phyloP scores from a whole-genome alignment of 2,329 filamentous ascomycete species.

The Sclerotinia spermophila region DNA sequence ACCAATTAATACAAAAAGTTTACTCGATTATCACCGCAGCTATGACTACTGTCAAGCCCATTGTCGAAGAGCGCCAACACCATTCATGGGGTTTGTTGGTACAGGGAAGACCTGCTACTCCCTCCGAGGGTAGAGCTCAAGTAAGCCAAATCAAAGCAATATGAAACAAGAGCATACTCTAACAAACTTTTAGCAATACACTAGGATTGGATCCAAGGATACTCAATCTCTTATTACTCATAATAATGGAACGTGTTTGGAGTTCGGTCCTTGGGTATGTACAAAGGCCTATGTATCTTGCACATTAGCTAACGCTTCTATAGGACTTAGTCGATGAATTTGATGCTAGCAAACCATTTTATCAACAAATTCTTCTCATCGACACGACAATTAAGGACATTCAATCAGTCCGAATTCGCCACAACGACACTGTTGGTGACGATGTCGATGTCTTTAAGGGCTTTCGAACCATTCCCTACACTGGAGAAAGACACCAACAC shows the following conservation, averaged over 20 bases:
- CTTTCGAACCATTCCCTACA: slow-evolving; percentile 12
- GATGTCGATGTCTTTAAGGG: slow-evolving; percentile 3
- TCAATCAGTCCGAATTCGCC: slow-evolving; percentile 18
- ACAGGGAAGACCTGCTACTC: slow-evolving; percentile 31
- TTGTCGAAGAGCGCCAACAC: background rate
- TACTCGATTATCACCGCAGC: no score
- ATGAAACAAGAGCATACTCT: background rate
- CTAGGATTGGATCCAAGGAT: slow-evolving; percentile 6
- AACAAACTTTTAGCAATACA: slow-evolving; percentile 11
- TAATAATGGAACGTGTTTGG: slow-evolving; percentile 17
- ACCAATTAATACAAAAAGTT: background rate
- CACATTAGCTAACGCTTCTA: slow-evolving; percentile 12
- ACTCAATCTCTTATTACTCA: slow-evolving; percentile 8
- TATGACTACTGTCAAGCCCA: slow-evolving; percentile 17
- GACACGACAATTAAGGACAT: slow-evolving; percentile 28
- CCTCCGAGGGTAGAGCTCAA: slow-evolving; percentile 31
- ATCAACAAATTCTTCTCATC: slow-evolving; percentile 25
- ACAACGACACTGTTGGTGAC: slow-evolving; percentile 17
- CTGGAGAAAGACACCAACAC: background rate
- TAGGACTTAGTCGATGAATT: slow-evolving; percentile 30
- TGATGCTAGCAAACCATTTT: slow-evolving; percentile 20
- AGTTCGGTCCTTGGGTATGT: slow-evolving; percentile 23
- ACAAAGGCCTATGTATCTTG: background rate
- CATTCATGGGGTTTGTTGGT: slow-evolving; percentile 29
- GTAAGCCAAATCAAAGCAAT: slow-evolving; percentile 19